phyloP scores from a whole-genome alignment of 495 filamentous ascomycete genomes.

The Xanthoparmelia taractica region DNA sequence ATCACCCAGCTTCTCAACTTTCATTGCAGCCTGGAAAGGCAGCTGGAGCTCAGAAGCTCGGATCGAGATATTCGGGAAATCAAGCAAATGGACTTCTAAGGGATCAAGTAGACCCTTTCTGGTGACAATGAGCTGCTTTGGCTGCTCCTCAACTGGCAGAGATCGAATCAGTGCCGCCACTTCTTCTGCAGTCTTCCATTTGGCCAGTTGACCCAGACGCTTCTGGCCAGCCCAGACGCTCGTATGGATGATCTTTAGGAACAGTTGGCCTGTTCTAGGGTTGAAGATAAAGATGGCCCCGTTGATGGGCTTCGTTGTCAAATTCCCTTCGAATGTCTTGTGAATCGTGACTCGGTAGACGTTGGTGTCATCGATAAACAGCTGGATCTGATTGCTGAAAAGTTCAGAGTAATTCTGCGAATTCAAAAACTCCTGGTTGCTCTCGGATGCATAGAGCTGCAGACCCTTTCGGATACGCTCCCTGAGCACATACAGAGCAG shows the following conservation, averaged over 20 bases:
- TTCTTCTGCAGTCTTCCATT: constrained; percentile 99
- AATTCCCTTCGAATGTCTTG: constrained; percentile 98
- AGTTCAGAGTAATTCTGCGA: constrained; percentile 99
- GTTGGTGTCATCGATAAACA: constrained; percentile 99
- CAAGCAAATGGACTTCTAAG: constrained; percentile 91
- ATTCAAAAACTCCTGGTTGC: constrained; percentile 98
- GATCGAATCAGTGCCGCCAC: constrained; percentile 96
- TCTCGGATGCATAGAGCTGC: constrained; percentile 96
- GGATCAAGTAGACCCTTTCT: constrained; percentile 96
- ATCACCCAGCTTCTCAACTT: constrained; percentile 97
- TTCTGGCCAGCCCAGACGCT: constrained; percentile 99
- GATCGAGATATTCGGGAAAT: constrained; percentile 99
- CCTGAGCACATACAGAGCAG: constrained; percentile 88
- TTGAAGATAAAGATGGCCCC: constrained; percentile 99
- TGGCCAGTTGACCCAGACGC: constrained; percentile 94
- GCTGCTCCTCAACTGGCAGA: constrained; percentile 95
- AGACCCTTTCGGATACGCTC: constrained; percentile 99
- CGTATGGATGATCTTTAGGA: constrained; percentile 99
- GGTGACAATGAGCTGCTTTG: constrained; percentile 97
- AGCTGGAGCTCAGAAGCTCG: constrained; percentile 95
- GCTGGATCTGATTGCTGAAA: constrained; percentile 97
- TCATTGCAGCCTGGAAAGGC: constrained; percentile 99
- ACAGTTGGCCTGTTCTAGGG: constrained; percentile 91
- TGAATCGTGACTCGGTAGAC: constrained; percentile 99
- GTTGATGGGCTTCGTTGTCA: constrained; percentile 99